Evolutionary conservation across 345 rosid genomes (phyloP).

Genomic region (Arabidopsis thaliana): DNA sequence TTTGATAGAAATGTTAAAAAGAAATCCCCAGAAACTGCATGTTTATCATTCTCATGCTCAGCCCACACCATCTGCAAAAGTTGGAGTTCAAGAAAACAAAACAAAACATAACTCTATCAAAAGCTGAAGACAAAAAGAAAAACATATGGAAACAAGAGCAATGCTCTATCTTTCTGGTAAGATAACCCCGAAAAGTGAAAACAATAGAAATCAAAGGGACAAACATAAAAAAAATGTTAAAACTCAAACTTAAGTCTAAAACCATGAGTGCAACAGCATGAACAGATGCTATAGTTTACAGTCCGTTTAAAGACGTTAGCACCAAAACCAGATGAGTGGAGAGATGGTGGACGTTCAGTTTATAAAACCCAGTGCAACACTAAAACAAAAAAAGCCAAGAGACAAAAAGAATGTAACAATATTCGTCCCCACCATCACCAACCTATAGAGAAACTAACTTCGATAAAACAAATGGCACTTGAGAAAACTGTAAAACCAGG

Average conservation of each 20-base stretch:
- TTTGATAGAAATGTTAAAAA: background rate
- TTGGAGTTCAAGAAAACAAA: slow-evolving; percentile 50
- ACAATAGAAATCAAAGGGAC: slow-evolving; percentile 22
- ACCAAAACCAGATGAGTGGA: slow-evolving; percentile 18
- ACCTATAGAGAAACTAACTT: background rate
- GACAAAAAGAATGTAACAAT: background rate
- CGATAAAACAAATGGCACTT: slow-evolving; percentile 5
- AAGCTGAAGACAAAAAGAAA: slow-evolving; percentile 19
- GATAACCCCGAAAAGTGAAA: slow-evolving; percentile 9
- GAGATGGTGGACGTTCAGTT: background rate
- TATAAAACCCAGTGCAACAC: slow-evolving; percentile 13
- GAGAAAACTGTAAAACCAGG: slow-evolving; percentile 21
- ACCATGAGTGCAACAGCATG: slow-evolving; percentile 18
- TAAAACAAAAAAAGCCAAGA: slow-evolving; percentile 33
- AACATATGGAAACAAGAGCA: slow-evolving; percentile 15
- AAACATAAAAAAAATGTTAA: slow-evolving; percentile 9
- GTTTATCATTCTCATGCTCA: slow-evolving; percentile 54
- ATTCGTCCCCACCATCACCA: background rate
- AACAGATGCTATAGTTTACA: slow-evolving; percentile 1
- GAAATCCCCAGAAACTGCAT: slow-evolving; percentile 45
- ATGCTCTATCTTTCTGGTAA: background rate
- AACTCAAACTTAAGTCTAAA: slow-evolving; percentile 10
- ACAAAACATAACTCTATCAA: slow-evolving; percentile 34
- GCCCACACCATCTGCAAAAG: slow-evolving; percentile 68
- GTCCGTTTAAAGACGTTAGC: background rate